A percentile compares a stretch with the other conserved stretches of the same genome.
phyloP scores from a whole-genome alignment of 2,329 filamentous ascomycete species.

The Venturiaceae sp. region DNA sequence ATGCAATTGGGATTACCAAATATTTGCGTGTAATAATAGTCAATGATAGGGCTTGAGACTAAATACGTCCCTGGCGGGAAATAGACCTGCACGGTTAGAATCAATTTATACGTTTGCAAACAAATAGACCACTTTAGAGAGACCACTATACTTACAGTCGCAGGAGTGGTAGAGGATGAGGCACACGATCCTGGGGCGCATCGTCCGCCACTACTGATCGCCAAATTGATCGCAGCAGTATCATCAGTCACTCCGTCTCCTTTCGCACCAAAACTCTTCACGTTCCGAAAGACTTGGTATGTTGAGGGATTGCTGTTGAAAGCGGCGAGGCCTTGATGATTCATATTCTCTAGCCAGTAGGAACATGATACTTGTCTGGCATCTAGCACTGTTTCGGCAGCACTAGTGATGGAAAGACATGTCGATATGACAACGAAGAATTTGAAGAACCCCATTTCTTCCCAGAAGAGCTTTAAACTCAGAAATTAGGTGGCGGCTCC shows the following conservation, averaged over 20 bases:
- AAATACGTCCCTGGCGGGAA: constrained; percentile 7
- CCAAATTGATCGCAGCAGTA: not conserved
- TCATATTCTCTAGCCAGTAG: constrained; percentile 32
- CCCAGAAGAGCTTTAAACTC: too few species aligned
- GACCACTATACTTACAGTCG: constrained; percentile 18
- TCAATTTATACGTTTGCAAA: constrained; percentile 16
- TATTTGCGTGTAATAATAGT: constrained; percentile 17
- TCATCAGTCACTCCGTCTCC: constrained; percentile 7
- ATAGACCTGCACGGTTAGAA: constrained; percentile 12
- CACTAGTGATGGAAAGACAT: too few species aligned
- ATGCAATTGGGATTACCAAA: constrained; percentile 14
- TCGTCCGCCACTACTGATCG: constrained; percentile 15
- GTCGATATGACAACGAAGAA: too few species aligned
- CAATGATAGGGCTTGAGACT: constrained; percentile 13
- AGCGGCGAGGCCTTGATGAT: constrained; percentile 28
- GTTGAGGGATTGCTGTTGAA: constrained; percentile 27
- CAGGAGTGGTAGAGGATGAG: constrained; percentile 23
- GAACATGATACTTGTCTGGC: too few species aligned
- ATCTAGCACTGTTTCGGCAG: too few species aligned
- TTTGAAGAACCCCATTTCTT: too few species aligned
- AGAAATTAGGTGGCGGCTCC: too few species aligned
- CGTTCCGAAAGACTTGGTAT: constrained; percentile 34
- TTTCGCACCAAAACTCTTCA: constrained; percentile 30
- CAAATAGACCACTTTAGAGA: not conserved
- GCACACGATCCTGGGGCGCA: constrained; percentile 18